These are phyloP conservation scores for Cyclanthera cordifolia DNA, from an alignment of 306 rosid genomes.

Conservation along the genomic window DNA sequence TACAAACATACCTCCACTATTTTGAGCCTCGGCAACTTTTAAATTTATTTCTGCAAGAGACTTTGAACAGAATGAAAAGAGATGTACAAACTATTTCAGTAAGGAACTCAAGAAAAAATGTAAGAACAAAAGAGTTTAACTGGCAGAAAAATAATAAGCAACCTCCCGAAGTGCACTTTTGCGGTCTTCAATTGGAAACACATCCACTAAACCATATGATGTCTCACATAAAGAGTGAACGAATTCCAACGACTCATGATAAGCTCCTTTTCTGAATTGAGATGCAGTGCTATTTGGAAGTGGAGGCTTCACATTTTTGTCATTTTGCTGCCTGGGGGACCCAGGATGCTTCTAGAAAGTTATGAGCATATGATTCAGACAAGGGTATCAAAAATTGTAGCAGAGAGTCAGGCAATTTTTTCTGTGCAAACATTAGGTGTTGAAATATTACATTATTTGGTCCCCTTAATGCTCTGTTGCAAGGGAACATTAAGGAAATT, in stretches of 20 bases:
- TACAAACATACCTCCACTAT: constrained; percentile 58
- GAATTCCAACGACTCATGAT: constrained; percentile 76
- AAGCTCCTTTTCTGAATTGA: constrained; percentile 84
- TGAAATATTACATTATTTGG: background rate
- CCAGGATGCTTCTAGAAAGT: constrained; percentile 57
- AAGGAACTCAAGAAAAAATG: background rate
- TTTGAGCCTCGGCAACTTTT: constrained; percentile 62
- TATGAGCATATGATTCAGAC: background rate
- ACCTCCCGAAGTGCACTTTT: constrained; percentile 94
- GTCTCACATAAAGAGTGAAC: constrained; percentile 91
- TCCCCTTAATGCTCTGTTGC: background rate
- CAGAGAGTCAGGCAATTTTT: background rate
- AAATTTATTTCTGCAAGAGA: constrained; percentile 74
- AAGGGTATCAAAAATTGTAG: background rate
- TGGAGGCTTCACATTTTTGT: constrained; percentile 69
- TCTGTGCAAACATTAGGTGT: background rate
- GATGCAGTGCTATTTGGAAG: constrained; percentile 49
- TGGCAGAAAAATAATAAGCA: constrained; percentile 19
- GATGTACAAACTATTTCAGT: constrained; percentile 13
- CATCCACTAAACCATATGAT: constrained; percentile 89
- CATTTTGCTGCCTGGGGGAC: constrained; percentile 60
- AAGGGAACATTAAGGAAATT: background rate
- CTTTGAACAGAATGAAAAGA: constrained; percentile 35
- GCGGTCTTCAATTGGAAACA: constrained; percentile 95
- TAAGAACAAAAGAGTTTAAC: background rate